Percentiles rank a stretch among this genome's conserved stretches.
These are phyloP conservation scores for Hordeum pubiflorum DNA, from an alignment of 202 grass and related monocot genomes.

Conservation along the genomic window DNA sequence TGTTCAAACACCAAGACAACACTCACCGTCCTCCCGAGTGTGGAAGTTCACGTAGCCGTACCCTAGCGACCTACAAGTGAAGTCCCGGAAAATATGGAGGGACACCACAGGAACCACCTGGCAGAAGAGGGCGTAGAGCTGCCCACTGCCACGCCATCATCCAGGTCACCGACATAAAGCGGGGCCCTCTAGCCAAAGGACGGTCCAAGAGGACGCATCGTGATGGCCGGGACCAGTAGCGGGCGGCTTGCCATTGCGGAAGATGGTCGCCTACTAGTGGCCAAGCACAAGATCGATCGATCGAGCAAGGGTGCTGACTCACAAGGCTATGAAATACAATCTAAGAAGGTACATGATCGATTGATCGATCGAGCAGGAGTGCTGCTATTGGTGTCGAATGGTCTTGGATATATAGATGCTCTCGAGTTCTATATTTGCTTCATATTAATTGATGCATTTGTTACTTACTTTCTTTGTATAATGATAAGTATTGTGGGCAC, in stretches of 20 bases:
- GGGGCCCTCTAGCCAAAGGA: not conserved
- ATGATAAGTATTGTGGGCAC: too few species aligned
- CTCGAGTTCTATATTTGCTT: too few species aligned
- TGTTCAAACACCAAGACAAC: not conserved
- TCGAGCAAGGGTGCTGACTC: too few species aligned
- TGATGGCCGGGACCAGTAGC: not conserved
- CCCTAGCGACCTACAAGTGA: slow-evolving; percentile 16
- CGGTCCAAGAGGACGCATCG: not conserved
- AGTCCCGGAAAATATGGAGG: slow-evolving; percentile 37
- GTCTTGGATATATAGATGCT: too few species aligned
- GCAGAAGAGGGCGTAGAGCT: slow-evolving; percentile 22
- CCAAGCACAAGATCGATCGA: too few species aligned
- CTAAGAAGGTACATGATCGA: too few species aligned
- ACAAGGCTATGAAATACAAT: too few species aligned
- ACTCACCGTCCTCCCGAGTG: not conserved
- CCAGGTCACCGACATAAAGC: slow-evolving; percentile 40
- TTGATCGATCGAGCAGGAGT: too few species aligned
- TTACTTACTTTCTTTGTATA: too few species aligned
- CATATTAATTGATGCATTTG: too few species aligned
- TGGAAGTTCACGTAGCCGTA: slow-evolving; percentile 5
- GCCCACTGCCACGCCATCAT: not conserved
- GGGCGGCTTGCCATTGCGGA: not conserved
- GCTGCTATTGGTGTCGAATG: too few species aligned
- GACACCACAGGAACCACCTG: slow-evolving; percentile 19
- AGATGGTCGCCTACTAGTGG: not conserved